Evolutionary conservation across 805 yeast genomes (phyloP), one percentile per base, ranked within the genome.

Genomic region (Saturnispora dispora): DNA sequence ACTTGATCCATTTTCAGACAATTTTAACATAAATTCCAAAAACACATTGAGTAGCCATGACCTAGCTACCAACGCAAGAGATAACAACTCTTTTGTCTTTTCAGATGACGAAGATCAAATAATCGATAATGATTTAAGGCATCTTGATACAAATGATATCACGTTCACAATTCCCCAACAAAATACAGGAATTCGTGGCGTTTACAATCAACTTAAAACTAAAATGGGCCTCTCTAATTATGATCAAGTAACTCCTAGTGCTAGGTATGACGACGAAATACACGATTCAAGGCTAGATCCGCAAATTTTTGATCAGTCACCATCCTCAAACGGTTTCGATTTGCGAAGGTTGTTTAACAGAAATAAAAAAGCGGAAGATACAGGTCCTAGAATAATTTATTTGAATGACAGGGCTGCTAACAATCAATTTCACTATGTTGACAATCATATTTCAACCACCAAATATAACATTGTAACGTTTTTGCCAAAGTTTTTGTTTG

Each of bases 401-500:
- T 63, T 90, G 47, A 86, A 87, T 71, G 82, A 85, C 61, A 72
- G 72, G 37, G 62, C 67, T 6, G 73, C 79, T 9, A 87, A 87
- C 60, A 59, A 67, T 8, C 67, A 77, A 2, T 73, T 72, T 54
- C 74, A 82, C 3, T 91, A 78, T 68, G 74, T 77, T 52, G 90
- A 82, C 53, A 93, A 93, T 67, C 90, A 90, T 64, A 83, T 93
- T 57, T 85, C 95, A 28, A 95, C 99, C 4, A 90, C 99, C 11
- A 93, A 93, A 65, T 93, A 95, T 71, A 95, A 93, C 64, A 68
- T 82, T 53, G 95, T 93, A 23, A 95, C 99, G 0, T 93, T 93
- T 61, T 57, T 93, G 46, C 99, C 99, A 22, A 95, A 95, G 68
- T 93, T 93, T 63, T 69, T 93, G 56, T 88, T 89, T 60, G 99